Conservation (phyloP, 2,329 filamentous ascomycete genomes). For the Arthrobotrys sinensis region DNA sequence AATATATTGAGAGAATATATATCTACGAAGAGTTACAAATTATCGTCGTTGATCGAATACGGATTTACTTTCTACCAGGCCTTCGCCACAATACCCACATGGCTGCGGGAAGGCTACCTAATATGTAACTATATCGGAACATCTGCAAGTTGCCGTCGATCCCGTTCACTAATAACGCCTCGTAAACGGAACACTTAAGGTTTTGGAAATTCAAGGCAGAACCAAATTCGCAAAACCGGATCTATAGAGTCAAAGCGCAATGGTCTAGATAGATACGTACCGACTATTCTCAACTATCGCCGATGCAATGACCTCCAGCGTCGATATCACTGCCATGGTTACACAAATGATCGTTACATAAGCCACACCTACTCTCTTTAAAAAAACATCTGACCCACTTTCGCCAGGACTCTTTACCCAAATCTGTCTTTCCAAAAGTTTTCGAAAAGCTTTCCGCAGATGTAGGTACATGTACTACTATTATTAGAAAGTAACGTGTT, state of each 20-base stretch:
- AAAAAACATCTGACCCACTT: constrained; percentile 11
- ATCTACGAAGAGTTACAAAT: not conserved
- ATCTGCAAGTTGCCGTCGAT: not conserved
- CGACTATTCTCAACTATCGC: not conserved
- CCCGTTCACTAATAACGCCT: no score
- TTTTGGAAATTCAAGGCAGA: no score
- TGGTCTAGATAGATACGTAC: no score
- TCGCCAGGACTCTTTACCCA: not conserved
- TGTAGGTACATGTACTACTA: not conserved
- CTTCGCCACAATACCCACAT: not conserved
- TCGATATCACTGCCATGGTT: not conserved
- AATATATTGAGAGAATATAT: not conserved
- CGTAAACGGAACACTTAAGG: no score
- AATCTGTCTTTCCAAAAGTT: constrained; percentile 2
- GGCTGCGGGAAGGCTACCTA: not conserved
- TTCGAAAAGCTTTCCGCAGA: not conserved
- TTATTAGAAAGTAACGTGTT: constrained; percentile 14
- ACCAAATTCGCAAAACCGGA: no score
- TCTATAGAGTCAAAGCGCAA: no score
- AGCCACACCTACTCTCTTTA: constrained; percentile 9
- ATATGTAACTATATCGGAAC: not conserved
- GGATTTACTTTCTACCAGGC: not conserved
- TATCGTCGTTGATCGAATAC: not conserved
- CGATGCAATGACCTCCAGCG: not conserved
- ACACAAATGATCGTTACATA: constrained; percentile 21